Conservation (phyloP, 495 filamentous ascomycete genomes). For the Lasiosphaeria ovina region DNA sequence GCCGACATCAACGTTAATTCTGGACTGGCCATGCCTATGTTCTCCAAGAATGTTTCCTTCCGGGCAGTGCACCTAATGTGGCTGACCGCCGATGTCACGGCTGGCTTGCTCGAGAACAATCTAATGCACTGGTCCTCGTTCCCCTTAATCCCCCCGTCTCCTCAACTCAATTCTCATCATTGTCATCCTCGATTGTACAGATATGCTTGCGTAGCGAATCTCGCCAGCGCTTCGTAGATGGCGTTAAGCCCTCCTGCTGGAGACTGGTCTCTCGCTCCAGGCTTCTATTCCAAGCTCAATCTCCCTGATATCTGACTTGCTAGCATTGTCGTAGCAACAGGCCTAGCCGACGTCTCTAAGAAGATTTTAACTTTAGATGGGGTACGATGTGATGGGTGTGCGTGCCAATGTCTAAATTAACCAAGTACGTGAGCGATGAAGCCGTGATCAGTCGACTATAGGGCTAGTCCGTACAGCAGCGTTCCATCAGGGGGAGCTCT, state of each 20-base stretch:
- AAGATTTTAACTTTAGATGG: background rate
- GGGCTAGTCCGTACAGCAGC: background rate
- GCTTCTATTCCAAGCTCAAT: background rate
- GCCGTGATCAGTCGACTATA: background rate
- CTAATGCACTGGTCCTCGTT: background rate
- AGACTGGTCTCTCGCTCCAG: background rate
- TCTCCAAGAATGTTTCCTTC: conserved; percentile 29
- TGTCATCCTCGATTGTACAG: background rate
- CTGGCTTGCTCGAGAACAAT: background rate
- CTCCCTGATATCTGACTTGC: background rate
- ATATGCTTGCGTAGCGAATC: background rate
- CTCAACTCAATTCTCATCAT: background rate
- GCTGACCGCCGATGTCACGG: too few species aligned
- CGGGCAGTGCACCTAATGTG: conserved; percentile 27
- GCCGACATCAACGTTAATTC: conserved; percentile 27
- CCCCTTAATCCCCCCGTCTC: background rate
- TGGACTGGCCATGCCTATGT: conserved; percentile 35
- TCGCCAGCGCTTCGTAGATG: background rate
- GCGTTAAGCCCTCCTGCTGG: background rate
- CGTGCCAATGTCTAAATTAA: conserved; percentile 1
- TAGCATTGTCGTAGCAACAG: background rate
- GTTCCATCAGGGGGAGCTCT: background rate
- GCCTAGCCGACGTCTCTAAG: background rate
- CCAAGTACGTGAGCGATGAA: background rate
- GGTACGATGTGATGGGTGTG: background rate